Conservation (phyloP, 2,329 filamentous ascomycete genomes). For the Aspergillus fijiensis region DNA sequence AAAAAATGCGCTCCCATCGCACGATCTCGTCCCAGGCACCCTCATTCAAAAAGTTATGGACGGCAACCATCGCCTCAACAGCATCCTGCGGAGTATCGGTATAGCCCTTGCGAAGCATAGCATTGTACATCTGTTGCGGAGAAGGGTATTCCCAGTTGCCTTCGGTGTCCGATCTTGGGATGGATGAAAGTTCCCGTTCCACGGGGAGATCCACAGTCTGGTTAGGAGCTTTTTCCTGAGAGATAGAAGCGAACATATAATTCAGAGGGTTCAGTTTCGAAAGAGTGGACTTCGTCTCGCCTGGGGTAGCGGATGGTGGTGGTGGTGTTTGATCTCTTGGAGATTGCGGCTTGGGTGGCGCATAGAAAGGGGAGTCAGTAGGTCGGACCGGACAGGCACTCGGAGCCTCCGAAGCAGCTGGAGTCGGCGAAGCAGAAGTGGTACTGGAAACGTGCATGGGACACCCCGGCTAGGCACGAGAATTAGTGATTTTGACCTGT, state of each 20-base stretch:
- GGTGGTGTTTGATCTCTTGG: slow-evolving; percentile 33
- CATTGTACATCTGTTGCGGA: slow-evolving; percentile 99
- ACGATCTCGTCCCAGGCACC: slow-evolving; percentile 95
- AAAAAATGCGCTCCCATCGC: slow-evolving; percentile 87
- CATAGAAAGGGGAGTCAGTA: slow-evolving; percentile 50
- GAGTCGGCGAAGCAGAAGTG: slow-evolving; percentile 27
- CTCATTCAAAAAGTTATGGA: slow-evolving; percentile 98
- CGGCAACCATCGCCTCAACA: slow-evolving; percentile 93
- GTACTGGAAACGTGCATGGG: slow-evolving; percentile 63
- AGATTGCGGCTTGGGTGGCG: slow-evolving; percentile 32
- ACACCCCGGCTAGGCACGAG: slow-evolving; percentile 58
- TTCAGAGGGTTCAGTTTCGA: slow-evolving; percentile 79
- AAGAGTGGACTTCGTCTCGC: slow-evolving; percentile 49
- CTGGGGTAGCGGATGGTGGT: slow-evolving; percentile 28
- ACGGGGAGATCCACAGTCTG: slow-evolving; percentile 76
- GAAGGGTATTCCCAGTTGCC: slow-evolving; percentile 97
- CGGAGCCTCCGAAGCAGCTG: slow-evolving; percentile 29
- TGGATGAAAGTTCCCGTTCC: slow-evolving; percentile 79
- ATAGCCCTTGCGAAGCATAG: slow-evolving; percentile 91
- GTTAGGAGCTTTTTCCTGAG: slow-evolving; percentile 71
- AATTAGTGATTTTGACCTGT: slow-evolving; percentile 18
- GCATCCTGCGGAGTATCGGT: slow-evolving; percentile 90
- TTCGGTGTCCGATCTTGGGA: slow-evolving; percentile 74
- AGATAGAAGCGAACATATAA: slow-evolving; percentile 89
- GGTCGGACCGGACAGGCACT: slow-evolving; percentile 50